Conservation (phyloP, 1,284 basidiomycete genomes). For the Amylostereum areolatum region DNA sequence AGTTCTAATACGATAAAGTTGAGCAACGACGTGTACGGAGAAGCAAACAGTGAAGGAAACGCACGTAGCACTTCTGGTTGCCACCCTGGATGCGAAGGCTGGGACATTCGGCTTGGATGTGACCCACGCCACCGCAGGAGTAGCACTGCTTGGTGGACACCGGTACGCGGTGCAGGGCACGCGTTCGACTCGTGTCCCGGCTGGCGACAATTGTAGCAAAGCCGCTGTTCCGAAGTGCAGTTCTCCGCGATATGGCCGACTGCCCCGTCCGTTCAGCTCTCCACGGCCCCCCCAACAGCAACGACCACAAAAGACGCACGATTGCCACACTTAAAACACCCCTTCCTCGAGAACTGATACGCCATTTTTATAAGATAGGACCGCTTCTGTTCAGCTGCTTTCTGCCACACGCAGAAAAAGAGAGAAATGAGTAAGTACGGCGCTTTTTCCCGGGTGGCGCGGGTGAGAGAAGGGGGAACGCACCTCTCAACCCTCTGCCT, state of each 20-base stretch:
- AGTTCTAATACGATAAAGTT: slow-evolving; percentile 42
- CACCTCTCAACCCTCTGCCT: slow-evolving; percentile 10
- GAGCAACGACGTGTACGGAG: slow-evolving; percentile 4
- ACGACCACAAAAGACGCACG: slow-evolving; percentile 39
- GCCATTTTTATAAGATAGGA: slow-evolving; percentile 44
- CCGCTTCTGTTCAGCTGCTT: slow-evolving; percentile 3
- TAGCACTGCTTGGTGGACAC: slow-evolving; percentile 77
- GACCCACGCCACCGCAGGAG: slow-evolving; percentile 71
- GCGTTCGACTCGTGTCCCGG: slow-evolving; percentile 87
- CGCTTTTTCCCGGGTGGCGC: not conserved
- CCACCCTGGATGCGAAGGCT: slow-evolving; percentile 63
- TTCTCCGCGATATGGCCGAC: slow-evolving; percentile 90
- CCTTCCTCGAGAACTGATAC: slow-evolving; percentile 75
- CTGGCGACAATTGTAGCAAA: slow-evolving; percentile 90
- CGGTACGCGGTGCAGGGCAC: slow-evolving; percentile 78
- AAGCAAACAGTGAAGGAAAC: slow-evolving; percentile 18
- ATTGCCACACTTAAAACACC: slow-evolving; percentile 84
- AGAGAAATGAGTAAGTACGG: not conserved
- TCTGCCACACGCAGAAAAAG: slow-evolving; percentile 4
- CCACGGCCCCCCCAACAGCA: too few species aligned
- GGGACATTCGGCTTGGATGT: slow-evolving; percentile 82
- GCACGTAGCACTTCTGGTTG: slow-evolving; percentile 81
- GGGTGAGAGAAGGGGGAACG: not conserved
- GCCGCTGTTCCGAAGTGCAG: slow-evolving; percentile 78
- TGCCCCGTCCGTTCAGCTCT: slow-evolving; percentile 19